Evolutionary conservation across 2,329 filamentous ascomycete species (phyloP).

Genomic region (Fusarium sp.): DNA sequence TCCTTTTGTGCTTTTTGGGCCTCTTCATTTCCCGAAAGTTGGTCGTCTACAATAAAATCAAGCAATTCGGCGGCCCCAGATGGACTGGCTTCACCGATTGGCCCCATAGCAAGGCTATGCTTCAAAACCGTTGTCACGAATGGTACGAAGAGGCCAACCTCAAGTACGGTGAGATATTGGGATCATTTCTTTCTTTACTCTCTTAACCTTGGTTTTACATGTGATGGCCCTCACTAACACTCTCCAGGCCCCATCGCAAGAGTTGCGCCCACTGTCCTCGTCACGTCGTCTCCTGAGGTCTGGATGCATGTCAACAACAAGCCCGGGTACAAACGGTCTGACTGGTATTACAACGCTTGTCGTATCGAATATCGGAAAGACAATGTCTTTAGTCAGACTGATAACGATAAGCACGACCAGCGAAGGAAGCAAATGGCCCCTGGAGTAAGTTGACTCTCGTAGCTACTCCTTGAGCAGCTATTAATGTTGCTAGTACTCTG

Average conservation of each 20-base stretch:
- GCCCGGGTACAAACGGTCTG: conserved; percentile 55
- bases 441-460: conserved; percentile 53
- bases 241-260: conserved; percentile 46
- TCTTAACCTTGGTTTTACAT: fast-evolving
- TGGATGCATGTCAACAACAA: conserved; percentile 58
- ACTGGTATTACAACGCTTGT: conserved; percentile 59
- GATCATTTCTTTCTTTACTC: too few relatives aligned
- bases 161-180: conserved; percentile 9
- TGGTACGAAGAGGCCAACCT: conserved; percentile 25
- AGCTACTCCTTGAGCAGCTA: fast-evolving
- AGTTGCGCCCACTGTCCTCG: conserved; percentile 59
- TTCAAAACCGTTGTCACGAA: conserved; percentile 10
- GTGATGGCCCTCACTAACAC: not conserved
- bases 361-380: conserved; percentile 63
- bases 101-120: conserved; percentile 21
- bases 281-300: conserved; percentile 62
- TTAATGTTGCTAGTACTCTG: conserved; percentile 59
- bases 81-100: conserved; percentile 9
- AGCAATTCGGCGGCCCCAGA: conserved; percentile 10
- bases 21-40: conserved; percentile 1
- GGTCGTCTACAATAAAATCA: conserved; percentile 6
- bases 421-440: conserved; percentile 63
- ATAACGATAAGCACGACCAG: conserved; percentile 60
- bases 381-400: conserved; percentile 64
- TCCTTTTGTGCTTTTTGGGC: not conserved